Percentiles rank a stretch among this genome's conserved stretches.
Conservation (phyloP, 495 filamentous ascomycete genomes). For the Massariosphaeria phaeospora region DNA sequence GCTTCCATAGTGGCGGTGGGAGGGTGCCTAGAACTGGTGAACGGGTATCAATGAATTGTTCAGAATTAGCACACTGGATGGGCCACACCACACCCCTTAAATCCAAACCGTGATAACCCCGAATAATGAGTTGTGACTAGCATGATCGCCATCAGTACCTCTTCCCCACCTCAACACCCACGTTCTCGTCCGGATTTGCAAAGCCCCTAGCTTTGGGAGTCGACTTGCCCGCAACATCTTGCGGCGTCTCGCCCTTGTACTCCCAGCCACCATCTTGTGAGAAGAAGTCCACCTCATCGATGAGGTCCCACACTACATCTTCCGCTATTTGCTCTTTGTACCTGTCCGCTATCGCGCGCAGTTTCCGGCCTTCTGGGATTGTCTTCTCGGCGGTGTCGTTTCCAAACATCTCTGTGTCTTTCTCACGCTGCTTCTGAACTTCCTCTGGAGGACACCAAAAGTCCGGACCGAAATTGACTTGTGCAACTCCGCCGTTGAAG, state of each 20-base stretch:
- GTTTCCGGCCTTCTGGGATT: conserved; percentile 34
- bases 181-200: conserved; percentile 28
- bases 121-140: no score
- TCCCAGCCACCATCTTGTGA: conserved; percentile 56
- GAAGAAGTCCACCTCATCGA: conserved; percentile 86
- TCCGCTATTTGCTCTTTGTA: conserved; percentile 95
- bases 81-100: no score
- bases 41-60: no score
- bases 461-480: conserved; percentile 83
- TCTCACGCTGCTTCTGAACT: conserved; percentile 31
- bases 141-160: conserved; percentile 31
- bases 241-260: conserved; percentile 31
- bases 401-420: conserved; percentile 52
- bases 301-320: conserved; percentile 83
- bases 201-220: conserved; percentile 32
- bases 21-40: no score
- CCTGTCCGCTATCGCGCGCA: conserved; percentile 66
- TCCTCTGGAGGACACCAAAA: conserved; percentile 82
- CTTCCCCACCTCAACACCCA: conserved; percentile 31
- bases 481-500: conserved; percentile 83
- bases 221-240: conserved; percentile 21
- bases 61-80: no score
- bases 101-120: no score
- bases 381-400: conserved; percentile 11
- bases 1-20: no score